Evolutionary conservation across 139 green algal species (phyloP).

Genomic region (Microglena sp.): DNA sequence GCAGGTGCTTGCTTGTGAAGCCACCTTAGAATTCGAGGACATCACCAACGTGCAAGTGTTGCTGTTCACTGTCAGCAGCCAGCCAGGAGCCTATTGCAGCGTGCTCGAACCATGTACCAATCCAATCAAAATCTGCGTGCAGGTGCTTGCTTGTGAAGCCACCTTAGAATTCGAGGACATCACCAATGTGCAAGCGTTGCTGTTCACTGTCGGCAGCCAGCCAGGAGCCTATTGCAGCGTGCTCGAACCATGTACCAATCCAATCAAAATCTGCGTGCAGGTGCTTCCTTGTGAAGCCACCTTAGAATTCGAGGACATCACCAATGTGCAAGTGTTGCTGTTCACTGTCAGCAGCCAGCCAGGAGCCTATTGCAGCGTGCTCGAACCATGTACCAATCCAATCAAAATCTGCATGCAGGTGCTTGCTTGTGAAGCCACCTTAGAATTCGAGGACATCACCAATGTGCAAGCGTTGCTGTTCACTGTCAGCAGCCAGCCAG

Average conservation of each 20-base stretch:
- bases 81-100: too few species aligned
- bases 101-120: too few species aligned
- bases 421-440: constrained; percentile 67
- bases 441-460: constrained; percentile 82
- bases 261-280: too few species aligned
- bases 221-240: too few species aligned
- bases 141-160: constrained; percentile 73
- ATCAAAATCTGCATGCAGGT: too few species aligned
- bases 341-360: constrained; percentile 79
- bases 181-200: constrained; percentile 58
- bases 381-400: too few species aligned
- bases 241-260: too few species aligned
- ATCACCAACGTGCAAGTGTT: constrained; percentile 66
- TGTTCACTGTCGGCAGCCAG: too few species aligned
- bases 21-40: constrained; percentile 81
- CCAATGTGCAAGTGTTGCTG: constrained; percentile 56
- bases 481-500: too few species aligned
- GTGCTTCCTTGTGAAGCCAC: constrained; percentile 73
- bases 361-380: too few species aligned
- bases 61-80: constrained; percentile 64
- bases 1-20: constrained; percentile 73
- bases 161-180: constrained; percentile 85
- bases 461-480: constrained; percentile 64
- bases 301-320: constrained; percentile 81
- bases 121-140: too few species aligned